A percentile compares a stretch with the other conserved stretches of the same genome.
Conservation (phyloP, 2,329 filamentous ascomycete genomes). For the Epicoccum nigrum region DNA sequence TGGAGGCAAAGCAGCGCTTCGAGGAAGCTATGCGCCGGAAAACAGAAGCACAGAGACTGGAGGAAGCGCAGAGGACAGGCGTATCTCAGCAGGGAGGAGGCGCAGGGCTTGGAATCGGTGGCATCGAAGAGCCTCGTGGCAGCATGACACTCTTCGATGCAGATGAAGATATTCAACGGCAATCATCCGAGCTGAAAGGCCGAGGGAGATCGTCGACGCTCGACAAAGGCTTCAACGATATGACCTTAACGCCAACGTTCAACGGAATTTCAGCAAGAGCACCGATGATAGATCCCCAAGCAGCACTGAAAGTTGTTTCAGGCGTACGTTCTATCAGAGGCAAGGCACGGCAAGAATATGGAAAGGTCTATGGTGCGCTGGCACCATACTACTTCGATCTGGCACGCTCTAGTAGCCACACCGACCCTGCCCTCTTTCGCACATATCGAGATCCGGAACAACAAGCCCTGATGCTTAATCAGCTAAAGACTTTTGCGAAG, state of each 20-base stretch:
- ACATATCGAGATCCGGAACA: slow-evolving; percentile 86
- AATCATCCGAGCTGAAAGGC: slow-evolving; percentile 42
- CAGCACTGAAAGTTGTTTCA: slow-evolving; percentile 72
- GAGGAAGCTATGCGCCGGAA: slow-evolving; percentile 68
- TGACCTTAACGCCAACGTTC: slow-evolving; percentile 59
- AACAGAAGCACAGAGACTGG: slow-evolving; percentile 62
- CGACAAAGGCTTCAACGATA: slow-evolving; percentile 80
- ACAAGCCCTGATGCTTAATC: slow-evolving; percentile 86
- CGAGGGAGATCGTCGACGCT: slow-evolving; percentile 44
- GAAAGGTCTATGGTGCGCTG: slow-evolving; percentile 85
- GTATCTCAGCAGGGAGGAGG: slow-evolving; percentile 39
- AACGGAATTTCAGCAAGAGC: slow-evolving; percentile 36
- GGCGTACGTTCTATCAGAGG: slow-evolving; percentile 80
- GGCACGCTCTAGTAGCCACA: slow-evolving; percentile 70
- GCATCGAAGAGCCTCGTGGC: slow-evolving; percentile 37
- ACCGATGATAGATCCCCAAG: slow-evolving; percentile 60
- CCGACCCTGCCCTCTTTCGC: slow-evolving; percentile 83
- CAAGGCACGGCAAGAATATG: slow-evolving; percentile 86
- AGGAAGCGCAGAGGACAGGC: slow-evolving; percentile 49
- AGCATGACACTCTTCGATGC: slow-evolving; percentile 77
- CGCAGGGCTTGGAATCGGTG: slow-evolving; percentile 46
- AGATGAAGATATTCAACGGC: slow-evolving; percentile 66
- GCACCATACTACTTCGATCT: slow-evolving; percentile 90
- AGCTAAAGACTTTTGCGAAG: slow-evolving; percentile 76
- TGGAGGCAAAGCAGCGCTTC: slow-evolving; percentile 78